Base-by-base conservation (phyloP, 148 eudicot species). In the Heliamphora exappendiculata region DNA sequence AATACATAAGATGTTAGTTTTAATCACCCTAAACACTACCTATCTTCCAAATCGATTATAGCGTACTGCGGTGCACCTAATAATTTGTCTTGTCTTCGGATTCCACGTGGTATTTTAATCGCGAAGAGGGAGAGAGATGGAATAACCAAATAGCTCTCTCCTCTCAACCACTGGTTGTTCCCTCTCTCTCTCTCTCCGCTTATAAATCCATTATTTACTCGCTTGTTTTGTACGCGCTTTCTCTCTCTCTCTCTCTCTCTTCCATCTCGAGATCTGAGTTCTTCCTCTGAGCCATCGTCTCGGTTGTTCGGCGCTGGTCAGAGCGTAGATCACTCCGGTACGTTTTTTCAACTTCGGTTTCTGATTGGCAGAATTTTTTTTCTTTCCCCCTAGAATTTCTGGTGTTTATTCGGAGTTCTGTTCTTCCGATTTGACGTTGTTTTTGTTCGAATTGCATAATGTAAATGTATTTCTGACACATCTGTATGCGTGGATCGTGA, bases 181-280 rank as follows among this genome's bases (percentile, higher is more conserved):
- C n/a, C 62, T 53, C 76, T 57, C 76, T 55, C 44, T 29, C 42
- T 17, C 54, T 72, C 67, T 74, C 42, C 63, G 5, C 12, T 42
- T 20, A 14, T 33, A 19, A 20, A 6, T 44, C 19, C 7, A 14
- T 44, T 11, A 29, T 19, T 19, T 49, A 12, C 47, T 53, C 75
- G 28, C 64, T 19, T 16, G 33, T 51, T 16, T 55, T 55, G 20
- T 37, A 13, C 60, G 19, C 55, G n/a, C n/a, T n/a, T n/a, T n/a
- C n/a, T n/a, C n/a, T n/a, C n/a, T n/a, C n/a, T n/a, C n/a, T n/a
- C n/a, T n/a, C n/a, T 36, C 17, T 74, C 54, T 74, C 6, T 24
- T 4, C 31, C 70, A 9, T 45, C 44, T 45, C 45, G 55, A 75
- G 77, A 62, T 75, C 70, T 59, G 41, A 41, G 77, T 41, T 36